Conservation (phyloP, 257 asterid species). For the Solanum boliviense region DNA sequence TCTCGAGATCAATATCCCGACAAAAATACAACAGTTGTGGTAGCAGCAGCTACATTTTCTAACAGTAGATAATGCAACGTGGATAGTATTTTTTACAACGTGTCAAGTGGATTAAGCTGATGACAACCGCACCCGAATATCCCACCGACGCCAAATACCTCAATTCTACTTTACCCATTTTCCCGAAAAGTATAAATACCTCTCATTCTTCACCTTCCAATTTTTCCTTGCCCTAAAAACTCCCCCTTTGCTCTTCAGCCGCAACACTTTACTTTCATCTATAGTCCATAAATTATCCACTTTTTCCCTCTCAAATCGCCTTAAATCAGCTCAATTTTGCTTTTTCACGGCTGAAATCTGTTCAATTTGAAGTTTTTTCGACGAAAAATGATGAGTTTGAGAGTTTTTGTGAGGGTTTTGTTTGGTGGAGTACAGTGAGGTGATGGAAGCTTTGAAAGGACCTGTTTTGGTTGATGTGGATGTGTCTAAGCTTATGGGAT, state of each 20-base stretch:
- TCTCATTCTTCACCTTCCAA: constrained; percentile 12
- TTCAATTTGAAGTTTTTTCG: neutral
- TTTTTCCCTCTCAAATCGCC: neutral
- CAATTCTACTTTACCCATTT: constrained; percentile 17
- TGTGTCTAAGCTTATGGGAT: constrained; percentile 45
- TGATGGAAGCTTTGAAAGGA: constrained; percentile 30
- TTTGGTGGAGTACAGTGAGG: constrained; percentile 4
- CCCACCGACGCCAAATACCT: constrained; percentile 23
- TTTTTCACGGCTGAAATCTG: constrained; percentile 9
- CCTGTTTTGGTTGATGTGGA: constrained; percentile 12
- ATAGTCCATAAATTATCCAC: neutral
- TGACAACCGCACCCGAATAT: neutral
- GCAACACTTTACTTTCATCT: constrained; percentile 4
- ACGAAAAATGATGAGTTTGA: constrained; percentile 9
- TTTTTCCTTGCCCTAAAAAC: constrained; percentile 21
- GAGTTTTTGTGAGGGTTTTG: constrained; percentile 13
- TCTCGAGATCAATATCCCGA: neutral
- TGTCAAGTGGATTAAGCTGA: constrained; percentile 8
- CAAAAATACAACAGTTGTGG: neutral
- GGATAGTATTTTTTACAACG: neutral
- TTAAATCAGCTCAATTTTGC: constrained; percentile 11
- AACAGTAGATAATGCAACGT: constrained; percentile 12
- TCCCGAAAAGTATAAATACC: constrained; percentile 54
- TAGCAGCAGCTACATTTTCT: neutral
- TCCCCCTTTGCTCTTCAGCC: constrained; percentile 15